Conservation (phyloP, 352 stramenopile species). For the Phytopythium delawarense region DNA sequence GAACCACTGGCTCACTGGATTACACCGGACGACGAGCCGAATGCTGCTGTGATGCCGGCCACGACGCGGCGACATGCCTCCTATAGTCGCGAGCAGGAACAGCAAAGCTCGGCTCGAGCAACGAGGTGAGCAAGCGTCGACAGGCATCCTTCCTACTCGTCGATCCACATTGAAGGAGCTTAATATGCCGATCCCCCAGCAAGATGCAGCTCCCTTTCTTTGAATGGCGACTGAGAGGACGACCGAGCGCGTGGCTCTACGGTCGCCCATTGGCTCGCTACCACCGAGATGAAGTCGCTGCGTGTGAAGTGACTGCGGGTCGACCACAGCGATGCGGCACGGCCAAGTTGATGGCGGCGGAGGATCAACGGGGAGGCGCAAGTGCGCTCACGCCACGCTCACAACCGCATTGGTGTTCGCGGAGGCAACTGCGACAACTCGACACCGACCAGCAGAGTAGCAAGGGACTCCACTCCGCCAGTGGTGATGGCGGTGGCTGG, state of each 20-base stretch:
- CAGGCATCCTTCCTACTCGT: no score
- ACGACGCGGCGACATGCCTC: no score
- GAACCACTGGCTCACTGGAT: no score
- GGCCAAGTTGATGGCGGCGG: background rate
- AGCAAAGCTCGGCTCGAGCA: no score
- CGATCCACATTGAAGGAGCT: no score
- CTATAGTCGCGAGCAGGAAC: no score
- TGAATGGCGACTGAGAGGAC: background rate
- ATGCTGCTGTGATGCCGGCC: no score
- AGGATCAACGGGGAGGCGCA: background rate
- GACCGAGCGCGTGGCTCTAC: constrained; percentile 3
- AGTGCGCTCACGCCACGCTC: background rate
- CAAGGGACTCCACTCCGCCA: background rate
- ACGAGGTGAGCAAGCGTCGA: no score
- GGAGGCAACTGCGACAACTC: background rate
- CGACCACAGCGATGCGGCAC: background rate
- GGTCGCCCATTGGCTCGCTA: background rate
- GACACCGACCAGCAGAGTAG: background rate
- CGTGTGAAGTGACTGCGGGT: constrained; percentile 2
- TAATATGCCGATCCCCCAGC: background rate
- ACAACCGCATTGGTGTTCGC: background rate
- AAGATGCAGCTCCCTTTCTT: background rate
- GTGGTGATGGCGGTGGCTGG: background rate
- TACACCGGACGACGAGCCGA: no score
- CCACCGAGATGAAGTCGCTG: background rate